Base-by-base conservation (phyloP, 768 basidiomycete genomes). In the Baorangia bicolor region DNA sequence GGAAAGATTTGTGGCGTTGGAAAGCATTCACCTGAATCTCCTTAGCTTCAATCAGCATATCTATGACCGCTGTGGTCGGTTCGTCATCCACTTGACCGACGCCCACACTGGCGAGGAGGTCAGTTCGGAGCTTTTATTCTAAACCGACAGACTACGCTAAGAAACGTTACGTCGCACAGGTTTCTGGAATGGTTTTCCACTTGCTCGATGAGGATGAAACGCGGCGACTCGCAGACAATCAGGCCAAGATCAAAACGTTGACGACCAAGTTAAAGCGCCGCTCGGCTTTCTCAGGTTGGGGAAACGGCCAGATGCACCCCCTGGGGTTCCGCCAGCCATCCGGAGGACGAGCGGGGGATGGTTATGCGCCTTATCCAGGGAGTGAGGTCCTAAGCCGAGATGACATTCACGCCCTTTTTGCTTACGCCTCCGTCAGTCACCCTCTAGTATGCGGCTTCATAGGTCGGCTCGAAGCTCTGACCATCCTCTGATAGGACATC, bases 11-110 rank as follows among this genome's bases (percentile, higher is more conserved):
- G 8, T 60, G 0, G 1, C 13, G 0, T 13, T 58, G 8, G 5
- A 1, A 1, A 1, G 5, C 0, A 7, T 51, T 0, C 0, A 16
- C 1, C 0, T 42, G 0, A 3, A 50, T 9, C 1, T 2, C 1
- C 4, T 58, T 0, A 33, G 2, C 0, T 52, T 43, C 3, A 9
- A 57, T 49, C 25, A 0, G 2, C 13, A 53, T 0, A 50, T 60
- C 5, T 58, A 50, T 4, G 9, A 46, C 0, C 16, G 6, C 8
- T 60, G 56, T 31, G 39, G 40, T 0, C 39, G 42, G 28, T 42
- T 40, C 0, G 43, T 50, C 0, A 2, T 53, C 12, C 42, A 58
- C 27, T 35, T 60, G 20, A 2, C 33, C 0, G 38, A 60, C 0
- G 20, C 7, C 2, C 1, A 4, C 7, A 57, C 37, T 0, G 0